Conservation (phyloP, 1,139 yeast genomes). For the Debaryomycetaceae sp. region DNA sequence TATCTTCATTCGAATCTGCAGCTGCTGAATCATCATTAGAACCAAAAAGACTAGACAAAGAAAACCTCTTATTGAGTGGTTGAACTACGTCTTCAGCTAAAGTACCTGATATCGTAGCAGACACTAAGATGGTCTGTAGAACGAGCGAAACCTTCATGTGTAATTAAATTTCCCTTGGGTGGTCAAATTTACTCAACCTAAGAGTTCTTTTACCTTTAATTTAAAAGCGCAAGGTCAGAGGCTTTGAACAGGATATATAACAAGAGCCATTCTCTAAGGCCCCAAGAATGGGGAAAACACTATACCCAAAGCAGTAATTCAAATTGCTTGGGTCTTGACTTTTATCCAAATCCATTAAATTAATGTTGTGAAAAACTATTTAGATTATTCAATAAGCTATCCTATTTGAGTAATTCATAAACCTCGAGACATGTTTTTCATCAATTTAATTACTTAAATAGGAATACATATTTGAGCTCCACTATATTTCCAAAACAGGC, state of each 20-base stretch:
- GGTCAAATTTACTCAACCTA: background rate
- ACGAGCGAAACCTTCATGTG: constrained; percentile 4
- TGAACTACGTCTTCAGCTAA: constrained; percentile 1
- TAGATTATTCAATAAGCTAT: background rate
- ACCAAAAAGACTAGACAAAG: constrained; percentile 1
- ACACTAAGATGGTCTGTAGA: constrained; percentile 3
- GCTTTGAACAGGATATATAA: constrained; percentile 3
- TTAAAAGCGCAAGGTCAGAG: background rate
- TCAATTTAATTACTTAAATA: background rate
- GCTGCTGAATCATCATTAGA: constrained; percentile 10
- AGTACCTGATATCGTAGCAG: constrained; percentile 2
- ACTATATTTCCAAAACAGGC: constrained; percentile 2
- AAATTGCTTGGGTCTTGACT: background rate
- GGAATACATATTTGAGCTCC: constrained; percentile 2
- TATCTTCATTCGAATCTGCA: constrained; percentile 11
- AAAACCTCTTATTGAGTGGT: background rate
- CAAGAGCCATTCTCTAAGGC: background rate
- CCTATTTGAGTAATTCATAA: constrained; percentile 4
- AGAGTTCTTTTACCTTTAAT: background rate
- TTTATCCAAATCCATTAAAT: constrained; percentile 1
- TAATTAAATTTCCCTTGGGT: constrained; percentile 1
- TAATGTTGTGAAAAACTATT: background rate
- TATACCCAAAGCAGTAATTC: constrained; percentile 3
- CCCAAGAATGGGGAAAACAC: constrained; percentile 1
- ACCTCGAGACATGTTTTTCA: background rate